These are phyloP conservation scores for Papiliotrema terrestris DNA, from an alignment of 1,284 basidiomycete species.

Conservation along the genomic window DNA sequence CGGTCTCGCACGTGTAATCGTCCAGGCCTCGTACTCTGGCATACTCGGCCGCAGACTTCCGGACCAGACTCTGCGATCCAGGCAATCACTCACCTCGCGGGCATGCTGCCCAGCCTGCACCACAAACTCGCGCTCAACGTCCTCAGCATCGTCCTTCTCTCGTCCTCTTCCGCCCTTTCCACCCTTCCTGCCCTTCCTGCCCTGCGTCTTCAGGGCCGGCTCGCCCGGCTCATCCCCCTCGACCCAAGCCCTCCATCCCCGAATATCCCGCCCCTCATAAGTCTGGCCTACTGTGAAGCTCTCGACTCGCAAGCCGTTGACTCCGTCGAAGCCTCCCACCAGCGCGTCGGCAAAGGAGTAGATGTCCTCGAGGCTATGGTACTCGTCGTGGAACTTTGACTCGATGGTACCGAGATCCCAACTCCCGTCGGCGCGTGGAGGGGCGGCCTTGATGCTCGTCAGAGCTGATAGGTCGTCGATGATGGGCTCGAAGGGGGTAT, in stretches of 20 bases:
- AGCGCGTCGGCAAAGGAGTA: slow-evolving; percentile 41
- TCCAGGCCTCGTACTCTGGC: too few species aligned
- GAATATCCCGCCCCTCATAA: slow-evolving; percentile 33
- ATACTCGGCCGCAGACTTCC: too few species aligned
- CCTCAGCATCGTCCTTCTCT: not conserved
- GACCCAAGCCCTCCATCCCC: slow-evolving; percentile 33
- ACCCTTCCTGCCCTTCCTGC: slow-evolving; percentile 7
- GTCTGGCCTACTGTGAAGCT: slow-evolving; percentile 33
- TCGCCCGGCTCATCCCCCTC: slow-evolving; percentile 7
- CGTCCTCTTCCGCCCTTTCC: slow-evolving; percentile 11
- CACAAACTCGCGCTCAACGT: slow-evolving; percentile 55
- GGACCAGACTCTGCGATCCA: too few species aligned
- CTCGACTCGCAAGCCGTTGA: slow-evolving; percentile 19
- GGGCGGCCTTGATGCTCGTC: not conserved
- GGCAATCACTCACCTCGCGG: slow-evolving; percentile 64
- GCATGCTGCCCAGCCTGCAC: slow-evolving; percentile 73
- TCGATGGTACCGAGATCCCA: slow-evolving; percentile 33
- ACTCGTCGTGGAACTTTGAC: slow-evolving; percentile 43
- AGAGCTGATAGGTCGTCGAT: slow-evolving; percentile 26
- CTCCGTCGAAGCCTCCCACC: slow-evolving; percentile 27
- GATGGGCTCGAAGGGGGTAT: slow-evolving; percentile 12
- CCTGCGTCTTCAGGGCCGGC: slow-evolving; percentile 5
- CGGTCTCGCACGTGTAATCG: too few species aligned
- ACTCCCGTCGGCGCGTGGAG: slow-evolving; percentile 5
- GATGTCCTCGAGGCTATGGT: slow-evolving; percentile 40